A percentile compares a stretch with the other conserved stretches of the same genome.
phyloP scores from a whole-genome alignment of 1,284 basidiomycete genomes.

The Xerocomus nothofagi region DNA sequence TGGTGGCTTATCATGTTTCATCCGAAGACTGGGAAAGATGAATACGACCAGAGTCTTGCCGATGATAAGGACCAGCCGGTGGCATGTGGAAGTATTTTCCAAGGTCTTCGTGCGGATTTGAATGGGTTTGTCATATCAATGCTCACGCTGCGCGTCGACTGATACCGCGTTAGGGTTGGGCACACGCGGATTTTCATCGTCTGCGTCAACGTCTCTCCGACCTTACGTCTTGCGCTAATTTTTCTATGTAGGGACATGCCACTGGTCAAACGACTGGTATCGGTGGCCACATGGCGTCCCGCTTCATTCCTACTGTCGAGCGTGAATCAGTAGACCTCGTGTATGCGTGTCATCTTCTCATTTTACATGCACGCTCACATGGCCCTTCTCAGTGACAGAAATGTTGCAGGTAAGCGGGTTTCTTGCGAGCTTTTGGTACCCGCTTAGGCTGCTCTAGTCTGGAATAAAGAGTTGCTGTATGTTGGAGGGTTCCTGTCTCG shows the following conservation, averaged over 20 bases:
- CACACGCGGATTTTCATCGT: constrained; percentile 79
- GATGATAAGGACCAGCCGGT: constrained; percentile 60
- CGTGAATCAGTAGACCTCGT: constrained; percentile 89
- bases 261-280: constrained; percentile 94
- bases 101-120: constrained; percentile 81
- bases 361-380: neutral
- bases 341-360: constrained; percentile 3
- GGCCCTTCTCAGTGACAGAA: constrained; percentile 48
- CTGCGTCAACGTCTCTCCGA: constrained; percentile 21
- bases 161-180: constrained; percentile 46
- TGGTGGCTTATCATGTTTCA: neutral
- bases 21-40: constrained; percentile 79
- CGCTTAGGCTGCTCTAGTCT: constrained; percentile 46
- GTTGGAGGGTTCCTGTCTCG: constrained; percentile 84
- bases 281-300: constrained; percentile 86
- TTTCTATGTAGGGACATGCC: constrained; percentile 59
- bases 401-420: constrained; percentile 61
- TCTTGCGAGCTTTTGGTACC: neutral
- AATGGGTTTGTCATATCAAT: constrained; percentile 57
- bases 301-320: constrained; percentile 97
- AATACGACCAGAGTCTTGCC: constrained; percentile 75
- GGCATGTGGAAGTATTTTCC: constrained; percentile 78
- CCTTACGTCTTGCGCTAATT: neutral
- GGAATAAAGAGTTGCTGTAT: constrained; percentile 87
- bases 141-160: constrained; percentile 6